Base-by-base conservation (phyloP, 2,329 filamentous ascomycete species). In the Ilyonectria sp. region DNA sequence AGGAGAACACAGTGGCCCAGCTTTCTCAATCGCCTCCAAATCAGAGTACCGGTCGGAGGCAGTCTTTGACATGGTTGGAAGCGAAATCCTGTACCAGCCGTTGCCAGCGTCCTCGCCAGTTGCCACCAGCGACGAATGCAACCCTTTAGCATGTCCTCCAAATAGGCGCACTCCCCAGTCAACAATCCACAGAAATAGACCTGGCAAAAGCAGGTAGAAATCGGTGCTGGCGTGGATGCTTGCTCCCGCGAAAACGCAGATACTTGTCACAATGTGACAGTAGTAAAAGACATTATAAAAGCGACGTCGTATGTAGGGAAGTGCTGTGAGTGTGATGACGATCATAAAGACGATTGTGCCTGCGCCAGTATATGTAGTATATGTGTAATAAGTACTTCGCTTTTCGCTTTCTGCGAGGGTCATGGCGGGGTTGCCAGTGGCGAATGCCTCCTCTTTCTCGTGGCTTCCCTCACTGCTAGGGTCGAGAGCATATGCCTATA, bases 221-320 rank as follows among this genome's bases (percentile, higher is more conserved):
- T 63, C 54, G 4, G 64, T 67, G 49, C 64, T 67, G 7, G 59
- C 60, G n/a, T 67, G 64, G 15, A 63, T 17, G 9, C 60, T 33
- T 1, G 60, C 60, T 21, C 47, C 64, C 15, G 49, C 26, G 9
- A 67, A 67, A 4, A 67, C 55, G 9, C 43, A 40, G 11, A 67
- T 44, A 10, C 40, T 26, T 4, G 31, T 33, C 1, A 50, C 8
- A 4, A 67, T 26, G 60, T 67, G 64, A 26, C 29, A 63, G 49
- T 67, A 63, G 31, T 63, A 67, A 29, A 67, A 67, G 4, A 46
- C 17, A 40, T 67, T 67, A 10, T 67, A 67, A 44, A 31, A 31
- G 37, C 40, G 47, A 29, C 64, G 54, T 59, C 64, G 21, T 19
- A 67, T 33, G 17, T 33, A 67, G 3, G 60, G 46, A n/a, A 53